Evolutionary conservation across 345 rosid species (phyloP).

Genomic region (Orychophragmus violaceus): DNA sequence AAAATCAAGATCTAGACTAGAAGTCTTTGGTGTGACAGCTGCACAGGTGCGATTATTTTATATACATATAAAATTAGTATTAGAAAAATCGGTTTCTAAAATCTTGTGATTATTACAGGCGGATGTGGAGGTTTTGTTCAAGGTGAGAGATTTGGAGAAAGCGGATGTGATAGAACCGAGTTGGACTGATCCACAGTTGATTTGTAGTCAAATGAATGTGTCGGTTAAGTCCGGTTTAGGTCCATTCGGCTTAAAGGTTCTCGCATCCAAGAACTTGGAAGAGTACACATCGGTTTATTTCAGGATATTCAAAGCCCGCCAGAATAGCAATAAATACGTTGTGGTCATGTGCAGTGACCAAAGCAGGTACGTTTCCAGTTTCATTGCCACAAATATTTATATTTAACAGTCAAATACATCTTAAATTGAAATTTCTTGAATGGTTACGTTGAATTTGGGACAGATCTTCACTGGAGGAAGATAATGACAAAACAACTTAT

Average conservation of each 20-base stretch:
- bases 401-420: not conserved
- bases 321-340: slow-evolving; percentile 31
- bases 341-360: slow-evolving; percentile 94
- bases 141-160: slow-evolving; percentile 32
- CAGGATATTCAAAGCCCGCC: slow-evolving; percentile 46
- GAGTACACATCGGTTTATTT: slow-evolving; percentile 68
- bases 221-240: slow-evolving; percentile 48
- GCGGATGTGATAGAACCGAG: slow-evolving; percentile 45
- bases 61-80: not conserved
- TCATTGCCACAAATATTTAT: not conserved
- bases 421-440: not conserved
- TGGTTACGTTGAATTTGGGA: slow-evolving; percentile 12
- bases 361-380: slow-evolving; percentile 43
- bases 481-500: slow-evolving; percentile 46
- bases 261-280: slow-evolving; percentile 49
- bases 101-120: slow-evolving; percentile 38
- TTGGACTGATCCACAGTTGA: slow-evolving; percentile 48
- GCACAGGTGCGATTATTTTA: slow-evolving; percentile 40
- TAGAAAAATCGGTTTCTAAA: not conserved
- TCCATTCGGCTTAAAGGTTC: slow-evolving; percentile 67
- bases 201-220: slow-evolving; percentile 47
- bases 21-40: slow-evolving; percentile 56
- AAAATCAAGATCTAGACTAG: slow-evolving; percentile 35
- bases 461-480: slow-evolving; percentile 44
- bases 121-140: slow-evolving; percentile 61